Evolutionary conservation across 2,329 filamentous ascomycete genomes (phyloP).

Genomic region (Aurifilum marmelostoma): DNA sequence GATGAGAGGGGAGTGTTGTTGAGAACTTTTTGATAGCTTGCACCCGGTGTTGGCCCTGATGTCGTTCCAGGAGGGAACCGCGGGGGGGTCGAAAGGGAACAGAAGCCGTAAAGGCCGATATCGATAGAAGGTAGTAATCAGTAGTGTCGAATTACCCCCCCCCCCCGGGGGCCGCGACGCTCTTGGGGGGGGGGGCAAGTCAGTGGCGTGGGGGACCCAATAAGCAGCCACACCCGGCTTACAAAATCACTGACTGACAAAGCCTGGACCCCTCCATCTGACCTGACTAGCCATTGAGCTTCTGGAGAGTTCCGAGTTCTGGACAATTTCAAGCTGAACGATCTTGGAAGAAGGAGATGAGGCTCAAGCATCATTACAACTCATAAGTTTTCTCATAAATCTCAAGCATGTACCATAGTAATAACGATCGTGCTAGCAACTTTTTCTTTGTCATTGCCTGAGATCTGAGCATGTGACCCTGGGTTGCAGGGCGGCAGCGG

Average conservation of each 20-base stretch:
- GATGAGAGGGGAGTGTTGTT: not conserved
- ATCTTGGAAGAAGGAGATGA: not conserved
- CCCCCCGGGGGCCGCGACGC: not conserved
- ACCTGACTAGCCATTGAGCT: not conserved
- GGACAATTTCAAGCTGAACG: not conserved
- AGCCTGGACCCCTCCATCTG: not conserved
- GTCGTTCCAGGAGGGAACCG: conserved; percentile 9
- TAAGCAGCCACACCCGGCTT: not conserved
- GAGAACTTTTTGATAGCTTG: conserved; percentile 7
- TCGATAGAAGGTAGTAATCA: not conserved
- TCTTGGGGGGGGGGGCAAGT: not conserved
- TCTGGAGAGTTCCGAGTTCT: not conserved
- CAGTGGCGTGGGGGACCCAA: conserved; percentile 1
- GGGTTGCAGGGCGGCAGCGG: conserved; percentile 15
- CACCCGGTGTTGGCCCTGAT: not conserved
- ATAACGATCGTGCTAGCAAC: no score
- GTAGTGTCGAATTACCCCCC: not conserved
- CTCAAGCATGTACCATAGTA: not conserved
- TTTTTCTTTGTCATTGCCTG: not conserved
- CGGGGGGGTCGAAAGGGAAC: conserved; percentile 14
- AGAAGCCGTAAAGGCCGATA: not conserved
- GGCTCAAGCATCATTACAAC: not conserved
- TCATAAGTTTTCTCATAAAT: not conserved
- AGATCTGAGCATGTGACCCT: not conserved
- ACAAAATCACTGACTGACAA: not conserved